Percentiles rank a stretch among this genome's conserved stretches.
These are phyloP conservation scores for Drechslerella coelobrocha DNA, from an alignment of 2,329 filamentous ascomycete species.

Conservation along the genomic window DNA sequence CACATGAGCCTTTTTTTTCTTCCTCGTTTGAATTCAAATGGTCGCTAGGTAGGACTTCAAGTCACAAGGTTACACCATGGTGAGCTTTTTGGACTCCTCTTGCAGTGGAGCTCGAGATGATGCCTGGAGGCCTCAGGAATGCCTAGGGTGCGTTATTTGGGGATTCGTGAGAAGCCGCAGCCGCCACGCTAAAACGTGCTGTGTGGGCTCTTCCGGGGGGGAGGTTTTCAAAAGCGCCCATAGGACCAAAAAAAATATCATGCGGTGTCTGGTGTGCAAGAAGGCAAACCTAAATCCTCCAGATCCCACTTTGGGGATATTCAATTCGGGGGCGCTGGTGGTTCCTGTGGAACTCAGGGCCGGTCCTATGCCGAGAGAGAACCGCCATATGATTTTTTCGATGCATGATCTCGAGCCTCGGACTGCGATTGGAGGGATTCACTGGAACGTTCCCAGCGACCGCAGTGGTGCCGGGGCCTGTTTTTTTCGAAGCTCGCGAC, in stretches of 20 bases:
- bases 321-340: not conserved
- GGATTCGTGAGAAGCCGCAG: not conserved
- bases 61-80: conserved; percentile 6
- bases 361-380: not conserved
- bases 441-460: too few species aligned
- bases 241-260: not conserved
- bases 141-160: not conserved
- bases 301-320: too few species aligned
- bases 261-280: not conserved
- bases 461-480: not conserved
- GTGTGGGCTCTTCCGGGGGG: not conserved
- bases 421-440: not conserved
- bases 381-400: not conserved
- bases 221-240: conserved; percentile 1
- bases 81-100: not conserved
- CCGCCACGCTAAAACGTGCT: conserved; percentile 4
- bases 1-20: not conserved
- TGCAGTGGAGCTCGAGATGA: not conserved
- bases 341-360: conserved; percentile 1
- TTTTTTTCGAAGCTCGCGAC: conserved; percentile 28
- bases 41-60: not conserved
- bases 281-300: too few species aligned
- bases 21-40: not conserved
- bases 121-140: not conserved
- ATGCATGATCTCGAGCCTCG: not conserved